phyloP scores from a whole-genome alignment of 2,329 filamentous ascomycete species.

The Colletotrichum sp. region DNA sequence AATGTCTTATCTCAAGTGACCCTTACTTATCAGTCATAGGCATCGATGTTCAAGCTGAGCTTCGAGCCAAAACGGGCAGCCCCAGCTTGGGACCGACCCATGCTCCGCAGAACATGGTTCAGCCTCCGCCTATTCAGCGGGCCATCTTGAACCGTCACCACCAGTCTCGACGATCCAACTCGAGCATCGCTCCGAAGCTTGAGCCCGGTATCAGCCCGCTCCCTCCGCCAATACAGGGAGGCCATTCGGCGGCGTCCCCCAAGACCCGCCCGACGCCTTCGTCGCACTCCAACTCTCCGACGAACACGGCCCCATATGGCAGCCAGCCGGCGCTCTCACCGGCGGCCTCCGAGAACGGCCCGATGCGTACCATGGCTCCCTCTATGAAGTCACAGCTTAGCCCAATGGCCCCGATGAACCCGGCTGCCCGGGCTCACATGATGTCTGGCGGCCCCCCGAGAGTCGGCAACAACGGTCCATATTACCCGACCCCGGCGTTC shows the following conservation, averaged over 20 bases:
- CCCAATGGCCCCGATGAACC: slow-evolving; percentile 33
- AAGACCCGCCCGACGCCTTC: slow-evolving; percentile 83
- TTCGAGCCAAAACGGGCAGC: slow-evolving; percentile 90
- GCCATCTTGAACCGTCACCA: slow-evolving; percentile 84
- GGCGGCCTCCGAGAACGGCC: slow-evolving; percentile 51
- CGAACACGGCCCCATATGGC: slow-evolving; percentile 51
- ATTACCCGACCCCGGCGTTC: slow-evolving; percentile 82
- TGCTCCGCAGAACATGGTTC: slow-evolving; percentile 71
- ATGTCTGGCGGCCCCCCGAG: slow-evolving; percentile 34
- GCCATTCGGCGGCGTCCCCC: slow-evolving; percentile 64
- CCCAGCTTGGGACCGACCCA: slow-evolving; percentile 76
- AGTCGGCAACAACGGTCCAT: slow-evolving; percentile 53
- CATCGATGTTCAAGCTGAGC: slow-evolving; percentile 95
- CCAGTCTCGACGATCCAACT: slow-evolving; percentile 72
- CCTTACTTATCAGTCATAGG: slow-evolving; percentile 52
- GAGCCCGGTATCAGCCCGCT: slow-evolving; percentile 57
- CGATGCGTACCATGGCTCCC: slow-evolving; percentile 43
- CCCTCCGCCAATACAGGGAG: slow-evolving; percentile 46
- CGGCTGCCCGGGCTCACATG: slow-evolving; percentile 38
- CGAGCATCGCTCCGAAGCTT: slow-evolving; percentile 77
- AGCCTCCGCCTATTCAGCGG: slow-evolving; percentile 78
- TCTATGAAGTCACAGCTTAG: slow-evolving; percentile 45
- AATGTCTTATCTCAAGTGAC: neutral
- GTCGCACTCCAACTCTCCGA: slow-evolving; percentile 71
- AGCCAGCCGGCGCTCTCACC: slow-evolving; percentile 46